Conservation (phyloP, 148 eudicot species). For the Cornus suecica region DNA sequence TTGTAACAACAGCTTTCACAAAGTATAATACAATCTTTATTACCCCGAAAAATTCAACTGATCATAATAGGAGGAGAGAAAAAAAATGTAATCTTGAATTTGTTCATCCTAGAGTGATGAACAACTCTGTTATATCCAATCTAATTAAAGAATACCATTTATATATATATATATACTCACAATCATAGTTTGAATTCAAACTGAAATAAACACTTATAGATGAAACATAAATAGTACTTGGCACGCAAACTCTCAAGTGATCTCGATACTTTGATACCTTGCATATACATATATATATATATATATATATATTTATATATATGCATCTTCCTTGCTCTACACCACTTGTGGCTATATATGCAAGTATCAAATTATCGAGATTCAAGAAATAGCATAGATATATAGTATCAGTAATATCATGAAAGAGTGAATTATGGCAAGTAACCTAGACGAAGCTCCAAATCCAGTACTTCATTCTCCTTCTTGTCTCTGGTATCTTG, state of each 20-base stretch:
- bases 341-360: neutral
- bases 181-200: neutral
- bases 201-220: neutral
- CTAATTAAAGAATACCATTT: neutral
- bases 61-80: too few relatives aligned
- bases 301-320: too few relatives aligned
- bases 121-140: neutral
- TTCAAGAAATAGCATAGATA: neutral
- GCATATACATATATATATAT: too few relatives aligned
- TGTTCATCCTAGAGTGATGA: neutral
- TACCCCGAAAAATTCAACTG: too few relatives aligned
- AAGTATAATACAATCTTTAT: too few relatives aligned
- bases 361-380: neutral
- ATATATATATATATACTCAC: too few relatives aligned
- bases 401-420: neutral
- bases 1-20: too few relatives aligned
- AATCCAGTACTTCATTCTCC: slow-evolving; percentile 37
- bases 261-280: too few relatives aligned
- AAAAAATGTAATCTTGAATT: neutral
- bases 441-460: slow-evolving; percentile 61
- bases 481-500: neutral
- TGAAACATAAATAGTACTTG: neutral
- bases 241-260: neutral
- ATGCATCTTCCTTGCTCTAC: neutral
- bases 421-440: slow-evolving; percentile 17